A percentile compares a stretch with the other conserved stretches of the same genome.
Conservation (phyloP, 345 rosid species). For the Draba incana region DNA sequence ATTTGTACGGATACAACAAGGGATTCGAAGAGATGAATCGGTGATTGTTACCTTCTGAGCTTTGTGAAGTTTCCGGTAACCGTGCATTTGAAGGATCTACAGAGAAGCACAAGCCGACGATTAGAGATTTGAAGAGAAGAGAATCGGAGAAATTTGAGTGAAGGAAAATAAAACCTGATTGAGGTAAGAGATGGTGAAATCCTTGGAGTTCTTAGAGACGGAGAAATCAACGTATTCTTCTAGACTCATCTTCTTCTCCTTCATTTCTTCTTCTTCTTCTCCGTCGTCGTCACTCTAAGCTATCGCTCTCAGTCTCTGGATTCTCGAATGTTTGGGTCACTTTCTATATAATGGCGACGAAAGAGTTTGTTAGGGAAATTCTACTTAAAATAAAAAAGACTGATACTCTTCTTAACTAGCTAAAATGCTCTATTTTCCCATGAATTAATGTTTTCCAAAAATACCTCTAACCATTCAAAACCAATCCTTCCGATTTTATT, state of each 20-base stretch:
- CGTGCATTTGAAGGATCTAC: slow-evolving; percentile 26
- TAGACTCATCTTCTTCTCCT: slow-evolving; percentile 27
- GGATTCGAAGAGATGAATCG: neutral
- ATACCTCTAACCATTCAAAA: too few relatives aligned
- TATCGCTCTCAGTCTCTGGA: too few relatives aligned
- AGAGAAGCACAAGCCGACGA: slow-evolving; percentile 4
- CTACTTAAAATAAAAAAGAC: too few relatives aligned
- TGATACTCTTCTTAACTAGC: too few relatives aligned
- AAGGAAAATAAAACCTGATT: slow-evolving; percentile 23
- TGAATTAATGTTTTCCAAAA: too few relatives aligned
- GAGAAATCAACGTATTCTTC: slow-evolving; percentile 31
- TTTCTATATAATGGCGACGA: too few relatives aligned
- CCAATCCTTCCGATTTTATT: too few relatives aligned
- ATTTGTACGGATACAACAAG: neutral
- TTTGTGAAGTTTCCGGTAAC: slow-evolving; percentile 24
- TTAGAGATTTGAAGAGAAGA: slow-evolving; percentile 6
- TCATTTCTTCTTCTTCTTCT: slow-evolving; percentile 6
- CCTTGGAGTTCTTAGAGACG: neutral
- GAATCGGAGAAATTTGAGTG: neutral
- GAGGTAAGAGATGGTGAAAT: slow-evolving; percentile 26
- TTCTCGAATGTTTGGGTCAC: too few relatives aligned
- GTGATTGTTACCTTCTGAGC: neutral
- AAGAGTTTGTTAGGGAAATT: too few relatives aligned
- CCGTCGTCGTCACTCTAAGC: neutral
- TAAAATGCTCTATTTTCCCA: too few relatives aligned